Base-by-base conservation (phyloP, 2,329 filamentous ascomycete species). In the Pseudogymnoascus sp. region DNA sequence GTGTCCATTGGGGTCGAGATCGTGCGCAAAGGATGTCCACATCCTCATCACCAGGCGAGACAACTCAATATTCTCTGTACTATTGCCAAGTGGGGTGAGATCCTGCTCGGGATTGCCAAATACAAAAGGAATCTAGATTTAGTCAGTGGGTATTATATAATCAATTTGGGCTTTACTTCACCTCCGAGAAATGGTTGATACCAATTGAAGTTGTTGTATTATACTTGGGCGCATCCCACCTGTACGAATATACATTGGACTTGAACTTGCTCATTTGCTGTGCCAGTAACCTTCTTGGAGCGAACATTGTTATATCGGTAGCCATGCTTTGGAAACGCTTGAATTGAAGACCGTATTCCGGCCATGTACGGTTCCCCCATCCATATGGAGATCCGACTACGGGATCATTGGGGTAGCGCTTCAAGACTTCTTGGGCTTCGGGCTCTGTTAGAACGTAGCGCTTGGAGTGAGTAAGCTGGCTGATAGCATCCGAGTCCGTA, bases 401-500 rank as follows among this genome's bases (percentile, higher is more conserved):
- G 1, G 61, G 61, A 13, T 45, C 43, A 60, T 62, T 34, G 6
- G 61, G 61, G 23, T 62, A 62, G 2, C 14, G 74, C 1, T 74
- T 69, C 11, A 80, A 73, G 54, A 82, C 74, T 16, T 68, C 69
- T 45, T 75, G 69, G 2, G 77, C 72, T 31, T 57, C 14, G 2
- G n/a, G 48, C 25, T 57, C 48, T 69, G 68, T 67, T 68, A 69
- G 25, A 66, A 68, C 68, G 67, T 65, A 61, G 41, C 60, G 34
- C 21, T 34, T 48, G 21, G 37, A 45, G 13, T 34, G 37, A 10
- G 61, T 39, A 13, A 34, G 41, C 16, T 39, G 86, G 82, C 60
- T 6, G 25, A 57, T 11, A 31, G 48, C 48, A 57, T 83, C 78
- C 14, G 75, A 78, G 10, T 78, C 81, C 0, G 79, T 83, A 70